Evolutionary conservation across 192 early-diverging fungal species (phyloP).

Genomic region (Backusella morwellensis): DNA sequence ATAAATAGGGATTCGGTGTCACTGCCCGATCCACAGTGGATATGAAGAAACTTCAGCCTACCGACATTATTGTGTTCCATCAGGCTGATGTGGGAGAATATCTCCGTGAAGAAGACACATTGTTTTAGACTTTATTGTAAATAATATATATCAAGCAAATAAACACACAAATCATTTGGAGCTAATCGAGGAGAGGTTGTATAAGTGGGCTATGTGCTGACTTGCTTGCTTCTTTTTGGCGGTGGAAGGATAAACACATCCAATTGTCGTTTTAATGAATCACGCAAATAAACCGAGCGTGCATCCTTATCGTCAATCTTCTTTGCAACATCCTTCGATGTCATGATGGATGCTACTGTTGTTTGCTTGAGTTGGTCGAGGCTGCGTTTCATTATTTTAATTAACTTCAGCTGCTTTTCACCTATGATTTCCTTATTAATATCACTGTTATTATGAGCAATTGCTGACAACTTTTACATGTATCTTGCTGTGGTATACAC

Average conservation of each 20-base stretch:
- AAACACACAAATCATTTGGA: background rate
- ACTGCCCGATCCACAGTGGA: constrained; percentile 93
- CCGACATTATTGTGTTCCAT: constrained; percentile 91
- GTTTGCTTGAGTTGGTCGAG: background rate
- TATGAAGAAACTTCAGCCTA: constrained; percentile 90
- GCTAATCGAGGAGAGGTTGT: background rate
- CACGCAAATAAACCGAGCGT: background rate
- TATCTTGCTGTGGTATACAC: background rate
- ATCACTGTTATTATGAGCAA: background rate
- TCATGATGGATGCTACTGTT: background rate
- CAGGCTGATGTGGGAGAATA: constrained; percentile 99
- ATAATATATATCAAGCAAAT: background rate
- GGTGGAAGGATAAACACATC: background rate
- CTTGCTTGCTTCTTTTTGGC: background rate
- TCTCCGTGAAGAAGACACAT: constrained; percentile 73
- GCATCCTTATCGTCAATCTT: background rate
- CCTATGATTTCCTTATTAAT: background rate
- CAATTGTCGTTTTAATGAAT: background rate
- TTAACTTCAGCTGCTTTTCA: background rate
- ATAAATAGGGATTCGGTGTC: constrained; percentile 85
- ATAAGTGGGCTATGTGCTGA: too few species aligned
- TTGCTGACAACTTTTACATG: background rate
- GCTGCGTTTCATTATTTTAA: background rate
- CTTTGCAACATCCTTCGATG: background rate
- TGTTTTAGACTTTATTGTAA: constrained; percentile 52